These are phyloP conservation scores for Pyronema omphalodes DNA, from an alignment of 495 filamentous ascomycete genomes.

Conservation along the genomic window DNA sequence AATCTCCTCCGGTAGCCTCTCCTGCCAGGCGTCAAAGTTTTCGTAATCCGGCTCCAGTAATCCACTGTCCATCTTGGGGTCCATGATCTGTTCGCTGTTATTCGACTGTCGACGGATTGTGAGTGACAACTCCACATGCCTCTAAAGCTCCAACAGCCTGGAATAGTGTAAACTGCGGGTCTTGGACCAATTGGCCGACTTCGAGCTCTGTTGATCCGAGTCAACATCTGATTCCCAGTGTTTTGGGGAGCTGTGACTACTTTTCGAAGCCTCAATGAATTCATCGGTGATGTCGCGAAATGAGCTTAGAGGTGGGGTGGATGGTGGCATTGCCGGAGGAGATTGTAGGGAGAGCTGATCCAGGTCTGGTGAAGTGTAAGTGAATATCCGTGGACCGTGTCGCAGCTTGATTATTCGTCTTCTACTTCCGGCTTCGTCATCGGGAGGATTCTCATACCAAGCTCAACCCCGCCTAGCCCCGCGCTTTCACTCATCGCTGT, in stretches of 20 bases:
- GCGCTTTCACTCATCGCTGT: neutral
- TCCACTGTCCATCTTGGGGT: slow-evolving; percentile 95
- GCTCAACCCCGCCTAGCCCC: slow-evolving; percentile 11
- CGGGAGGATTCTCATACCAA: slow-evolving; percentile 5
- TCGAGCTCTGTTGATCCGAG: slow-evolving; percentile 39
- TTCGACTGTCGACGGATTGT: neutral
- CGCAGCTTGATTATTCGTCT: too few species aligned
- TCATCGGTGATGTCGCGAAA: slow-evolving; percentile 53
- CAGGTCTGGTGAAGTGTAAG: neutral
- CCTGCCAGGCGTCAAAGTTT: slow-evolving; percentile 31
- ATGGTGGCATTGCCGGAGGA: too few species aligned
- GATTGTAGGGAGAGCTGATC: neutral
- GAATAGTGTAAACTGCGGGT: slow-evolving; percentile 82
- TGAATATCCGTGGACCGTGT: neutral
- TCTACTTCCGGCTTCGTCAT: too few species aligned
- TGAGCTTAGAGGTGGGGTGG: slow-evolving; percentile 4
- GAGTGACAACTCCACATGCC: slow-evolving; percentile 33
- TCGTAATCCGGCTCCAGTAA: slow-evolving; percentile 77
- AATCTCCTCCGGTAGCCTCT: slow-evolving; percentile 52
- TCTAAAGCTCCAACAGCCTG: slow-evolving; percentile 89
- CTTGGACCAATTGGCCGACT: slow-evolving; percentile 73
- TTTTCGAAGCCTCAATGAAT: slow-evolving; percentile 49
- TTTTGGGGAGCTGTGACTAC: slow-evolving; percentile 30
- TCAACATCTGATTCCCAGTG: neutral
- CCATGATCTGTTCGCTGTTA: slow-evolving; percentile 57